Evolutionary conservation across 768 basidiomycete genomes (phyloP), one percentile per base, ranked within the genome.

Genomic region (Piloderma croceum): DNA sequence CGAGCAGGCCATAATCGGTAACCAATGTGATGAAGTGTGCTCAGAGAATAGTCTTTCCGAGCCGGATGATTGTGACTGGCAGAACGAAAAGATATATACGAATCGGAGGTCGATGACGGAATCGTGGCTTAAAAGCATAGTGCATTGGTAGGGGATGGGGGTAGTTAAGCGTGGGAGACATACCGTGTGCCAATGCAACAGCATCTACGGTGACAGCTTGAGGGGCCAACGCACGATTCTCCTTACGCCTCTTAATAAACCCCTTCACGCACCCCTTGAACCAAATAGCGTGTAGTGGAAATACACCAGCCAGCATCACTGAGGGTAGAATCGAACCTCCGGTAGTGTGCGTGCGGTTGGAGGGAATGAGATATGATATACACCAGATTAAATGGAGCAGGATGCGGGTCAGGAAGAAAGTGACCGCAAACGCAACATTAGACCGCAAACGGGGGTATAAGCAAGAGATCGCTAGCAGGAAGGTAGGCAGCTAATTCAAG

Each of bases 351-450:
- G 49, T 31, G 18, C 70, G 56, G 38, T 63, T 59, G 27, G 49
- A 43, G 22, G 51, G 43, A 3, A 55, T 24, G 35, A 55, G 31
- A 29, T 65, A 65, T 0, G 64, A 46, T 15, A 56, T 32, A n/a
- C 62, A 48, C 31, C 76, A 52, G 21, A 58, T 29, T 21, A 68
- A 11, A 47, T 80, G 75, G 35, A 77, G 58, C 5, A 53, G 27
- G 31, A 80, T 76, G 19, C 77, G 67, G 18, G 74, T 71, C 31
- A 56, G n/a, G 52, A 79, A 76, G 56, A 78, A 79, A 5, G 62
- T 47, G 2, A 63, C 7, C 0, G 72, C 69, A 54, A 79, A 79
- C 25, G 75, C 41, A 39, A 57, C n/a, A 51, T 78, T 70, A 34
- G 70, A 72, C 35, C 76, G 68, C 6, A 71, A 31, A 9, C 45